Base-by-base conservation (phyloP, 805 yeast species). In the Scheffersomyces spartinae region DNA sequence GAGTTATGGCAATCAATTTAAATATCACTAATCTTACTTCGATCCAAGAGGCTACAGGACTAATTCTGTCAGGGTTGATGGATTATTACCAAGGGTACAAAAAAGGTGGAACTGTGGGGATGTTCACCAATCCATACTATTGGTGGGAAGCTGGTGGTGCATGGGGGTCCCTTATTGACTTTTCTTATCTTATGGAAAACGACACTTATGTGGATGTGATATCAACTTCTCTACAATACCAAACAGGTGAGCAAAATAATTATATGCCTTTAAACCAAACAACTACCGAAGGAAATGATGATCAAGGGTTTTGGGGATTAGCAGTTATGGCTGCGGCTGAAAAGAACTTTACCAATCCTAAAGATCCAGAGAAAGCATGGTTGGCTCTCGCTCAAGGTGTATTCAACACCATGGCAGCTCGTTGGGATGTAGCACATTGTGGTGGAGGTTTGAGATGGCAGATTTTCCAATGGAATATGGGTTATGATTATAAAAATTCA, bases 141-240 rank as follows among this genome's bases (percentile, higher is more conserved):
- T 88, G 97, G 98, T 86, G 96, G 96, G 84, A 85, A 56, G 94
- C 96, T 7, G 97, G 97, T 38, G 94, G 86, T 33, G 95, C 88
- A 2, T 84, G 85, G 82, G 94, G 95, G 6, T 64, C 80, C 11
- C 58, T 88, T 65, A 45, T 88, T 22, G 95, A 85, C 48, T 78
- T 80, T 51, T 66, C 83, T 56, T 74, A 47, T 38, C 76, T 64
- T 46, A 71, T 82, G 48, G 68, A 76, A 19, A 79, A 86, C 47
- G 68, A 66, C 35, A 71, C 86, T 1, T 81, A 71, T 40, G 77
- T 67, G 22, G 61, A 63, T 8, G 30, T 65, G 18, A 64, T 83
- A 28, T 64, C 68, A 40, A 57, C 64, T 18, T 80, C 94, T 3
- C 48, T 88, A 40, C 44, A 69, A 26, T 74, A 52, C 8, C 67